phyloP scores from a whole-genome alignment of 169 alveolate species.

The Cryptosporidium baileyi region DNA sequence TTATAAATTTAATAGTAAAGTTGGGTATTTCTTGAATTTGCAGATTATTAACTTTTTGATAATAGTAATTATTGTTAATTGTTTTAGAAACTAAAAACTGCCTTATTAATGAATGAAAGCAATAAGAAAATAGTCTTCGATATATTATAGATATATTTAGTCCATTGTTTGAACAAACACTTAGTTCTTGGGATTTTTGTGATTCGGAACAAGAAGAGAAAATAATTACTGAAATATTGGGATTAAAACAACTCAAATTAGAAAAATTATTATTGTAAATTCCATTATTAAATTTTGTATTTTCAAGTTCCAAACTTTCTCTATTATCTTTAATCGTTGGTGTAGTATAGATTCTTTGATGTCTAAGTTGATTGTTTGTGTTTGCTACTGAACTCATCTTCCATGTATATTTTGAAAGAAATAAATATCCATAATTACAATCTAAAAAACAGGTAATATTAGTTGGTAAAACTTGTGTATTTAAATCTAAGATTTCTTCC shows the following conservation, averaged over 20 bases:
- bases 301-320: background rate
- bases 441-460: slow-evolving; percentile 58
- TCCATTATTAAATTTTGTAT: background rate
- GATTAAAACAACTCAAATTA: background rate
- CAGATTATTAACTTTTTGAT: background rate
- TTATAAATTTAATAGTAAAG: slow-evolving; percentile 14
- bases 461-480: background rate
- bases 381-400: background rate
- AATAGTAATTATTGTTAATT: background rate
- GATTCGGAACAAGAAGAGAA: slow-evolving; percentile 12
- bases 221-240: slow-evolving; percentile 4
- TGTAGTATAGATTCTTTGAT: background rate
- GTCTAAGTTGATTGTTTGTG: background rate
- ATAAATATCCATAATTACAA: slow-evolving; percentile 21
- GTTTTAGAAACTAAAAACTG: background rate
- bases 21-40: background rate
- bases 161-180: slow-evolving; percentile 39
- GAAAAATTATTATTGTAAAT: background rate
- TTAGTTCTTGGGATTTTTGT: slow-evolving; percentile 35
- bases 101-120: slow-evolving; percentile 22
- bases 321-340: background rate
- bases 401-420: slow-evolving; percentile 39
- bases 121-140: slow-evolving; percentile 56
- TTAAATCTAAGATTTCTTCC: background rate
- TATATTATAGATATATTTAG: slow-evolving; percentile 41